A percentile compares a stretch with the other conserved stretches of the same genome.
Evolutionary conservation across 2,329 filamentous ascomycete genomes (phyloP).

Genomic region (Colletotrichum sp.): DNA sequence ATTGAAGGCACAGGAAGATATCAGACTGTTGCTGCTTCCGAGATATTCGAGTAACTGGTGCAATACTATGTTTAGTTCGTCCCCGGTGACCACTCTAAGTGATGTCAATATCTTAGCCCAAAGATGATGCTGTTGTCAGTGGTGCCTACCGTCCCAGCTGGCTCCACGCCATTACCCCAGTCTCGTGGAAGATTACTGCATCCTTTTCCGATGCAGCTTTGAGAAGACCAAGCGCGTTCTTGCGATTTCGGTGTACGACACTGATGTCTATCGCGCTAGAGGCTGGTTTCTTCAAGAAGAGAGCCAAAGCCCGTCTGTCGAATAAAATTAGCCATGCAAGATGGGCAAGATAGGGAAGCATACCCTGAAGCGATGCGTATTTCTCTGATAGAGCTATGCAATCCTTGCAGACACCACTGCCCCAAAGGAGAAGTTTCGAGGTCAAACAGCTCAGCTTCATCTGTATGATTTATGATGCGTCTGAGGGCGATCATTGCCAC

Average conservation of each 20-base stretch:
- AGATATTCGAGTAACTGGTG: conserved; percentile 86
- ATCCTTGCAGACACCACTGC: conserved; percentile 80
- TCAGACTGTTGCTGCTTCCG: conserved; percentile 79
- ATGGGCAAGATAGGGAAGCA: conserved; percentile 25
- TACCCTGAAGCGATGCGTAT: conserved; percentile 81
- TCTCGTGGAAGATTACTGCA: conserved; percentile 74
- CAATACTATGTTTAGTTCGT: conserved; percentile 86
- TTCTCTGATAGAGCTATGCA: conserved; percentile 86
- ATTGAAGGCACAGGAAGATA: conserved; percentile 82
- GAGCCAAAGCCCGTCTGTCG: conserved; percentile 64
- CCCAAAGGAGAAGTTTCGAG: conserved; percentile 72
- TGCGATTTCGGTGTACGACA: conserved; percentile 67
- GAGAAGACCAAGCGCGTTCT: conserved; percentile 73
- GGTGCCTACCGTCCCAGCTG: conserved; percentile 71
- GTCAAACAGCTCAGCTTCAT: conserved; percentile 63
- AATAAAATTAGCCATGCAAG: conserved; percentile 20
- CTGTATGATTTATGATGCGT: conserved; percentile 71
- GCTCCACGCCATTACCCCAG: conserved; percentile 85
- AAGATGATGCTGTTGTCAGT: neutral
- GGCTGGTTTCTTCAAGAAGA: conserved; percentile 61
- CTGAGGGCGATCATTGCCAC: conserved; percentile 75
- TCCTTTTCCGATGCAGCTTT: conserved; percentile 74
- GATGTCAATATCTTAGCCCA: neutral
- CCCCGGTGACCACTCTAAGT: conserved; percentile 70
- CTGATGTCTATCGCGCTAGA: conserved; percentile 38